phyloP scores from a whole-genome alignment of 768 basidiomycete genomes.

The Tylopilus sp. region DNA sequence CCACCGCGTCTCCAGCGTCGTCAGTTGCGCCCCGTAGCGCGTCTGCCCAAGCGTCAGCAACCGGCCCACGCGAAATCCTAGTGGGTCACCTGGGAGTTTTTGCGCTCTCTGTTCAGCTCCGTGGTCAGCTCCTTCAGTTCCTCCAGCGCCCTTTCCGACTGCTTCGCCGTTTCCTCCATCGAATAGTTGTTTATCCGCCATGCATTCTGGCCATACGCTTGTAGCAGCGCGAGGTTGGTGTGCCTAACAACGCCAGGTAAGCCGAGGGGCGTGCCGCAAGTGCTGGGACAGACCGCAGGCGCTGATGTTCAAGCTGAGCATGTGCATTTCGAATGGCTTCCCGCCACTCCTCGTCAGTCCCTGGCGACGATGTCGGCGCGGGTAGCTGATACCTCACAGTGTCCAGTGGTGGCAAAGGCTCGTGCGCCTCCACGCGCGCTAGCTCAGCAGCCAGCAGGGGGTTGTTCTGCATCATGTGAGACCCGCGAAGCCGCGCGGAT shows the following conservation, averaged over 20 bases:
- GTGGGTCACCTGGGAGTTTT: constrained; percentile 68
- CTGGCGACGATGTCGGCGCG: constrained; percentile 56
- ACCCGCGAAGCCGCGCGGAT: neutral
- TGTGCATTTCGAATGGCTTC: constrained; percentile 71
- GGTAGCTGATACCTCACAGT: constrained; percentile 72
- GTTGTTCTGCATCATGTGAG: constrained; percentile 46
- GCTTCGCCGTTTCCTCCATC: constrained; percentile 71
- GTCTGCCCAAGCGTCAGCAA: constrained; percentile 45
- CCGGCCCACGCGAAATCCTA: neutral
- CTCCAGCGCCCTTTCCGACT: constrained; percentile 69
- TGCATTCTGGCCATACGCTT: constrained; percentile 86
- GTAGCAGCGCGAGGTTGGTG: constrained; percentile 76
- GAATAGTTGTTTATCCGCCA: constrained; percentile 92
- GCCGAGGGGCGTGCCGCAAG: neutral
- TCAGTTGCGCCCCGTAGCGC: constrained; percentile 73
- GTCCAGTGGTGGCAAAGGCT: constrained; percentile 67
- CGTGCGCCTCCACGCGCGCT: constrained; percentile 64
- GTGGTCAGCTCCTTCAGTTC: constrained; percentile 75
- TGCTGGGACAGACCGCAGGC: constrained; percentile 53
- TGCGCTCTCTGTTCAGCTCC: constrained; percentile 84
- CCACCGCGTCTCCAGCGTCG: constrained; percentile 83
- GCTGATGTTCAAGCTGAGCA: constrained; percentile 83
- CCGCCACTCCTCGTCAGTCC: constrained; percentile 74
- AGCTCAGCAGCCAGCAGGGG: constrained; percentile 72
- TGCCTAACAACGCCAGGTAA: constrained; percentile 46